Conservation (phyloP, 495 filamentous ascomycete genomes). For the Pyrenula aspistea region DNA sequence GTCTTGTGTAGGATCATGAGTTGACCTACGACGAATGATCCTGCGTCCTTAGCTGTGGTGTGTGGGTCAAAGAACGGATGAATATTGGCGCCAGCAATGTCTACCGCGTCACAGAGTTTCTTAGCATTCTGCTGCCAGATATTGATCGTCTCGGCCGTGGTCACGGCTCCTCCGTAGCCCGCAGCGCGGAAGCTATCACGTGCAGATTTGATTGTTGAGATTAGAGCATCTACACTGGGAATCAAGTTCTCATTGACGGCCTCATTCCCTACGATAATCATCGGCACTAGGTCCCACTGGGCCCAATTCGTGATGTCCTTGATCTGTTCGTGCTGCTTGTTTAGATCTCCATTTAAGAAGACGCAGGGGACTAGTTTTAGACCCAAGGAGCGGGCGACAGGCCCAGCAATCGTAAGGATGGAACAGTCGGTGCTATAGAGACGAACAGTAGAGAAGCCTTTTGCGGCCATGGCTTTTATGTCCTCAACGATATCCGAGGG, state of each 20-base stretch:
- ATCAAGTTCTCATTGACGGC: slow-evolving; percentile 55
- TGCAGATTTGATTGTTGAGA: slow-evolving; percentile 48
- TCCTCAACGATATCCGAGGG: slow-evolving; percentile 47
- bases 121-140: slow-evolving; percentile 44
- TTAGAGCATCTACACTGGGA: slow-evolving; percentile 48
- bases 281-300: slow-evolving; percentile 60
- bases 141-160: slow-evolving; percentile 77
- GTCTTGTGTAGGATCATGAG: slow-evolving; percentile 48
- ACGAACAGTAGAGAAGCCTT: slow-evolving; percentile 73
- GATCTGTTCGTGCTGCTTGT: slow-evolving; percentile 54
- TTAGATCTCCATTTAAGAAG: slow-evolving; percentile 58
- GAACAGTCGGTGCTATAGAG: slow-evolving; percentile 89
- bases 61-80: slow-evolving; percentile 86
- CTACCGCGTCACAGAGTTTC: slow-evolving; percentile 58
- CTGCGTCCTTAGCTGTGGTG: slow-evolving; percentile 49
- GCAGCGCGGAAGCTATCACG: slow-evolving; percentile 27
- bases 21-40: slow-evolving; percentile 58
- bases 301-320: slow-evolving; percentile 58
- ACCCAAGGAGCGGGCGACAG: slow-evolving; percentile 44
- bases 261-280: slow-evolving; percentile 87
- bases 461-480: slow-evolving; percentile 51
- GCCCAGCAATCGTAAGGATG: slow-evolving; percentile 61
- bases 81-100: slow-evolving; percentile 72
- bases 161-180: slow-evolving; percentile 66
- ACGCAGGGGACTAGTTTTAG: slow-evolving; percentile 76